Evolutionary conservation across 1,139 yeast genomes (phyloP).

Genomic region (Pichia sp.): DNA sequence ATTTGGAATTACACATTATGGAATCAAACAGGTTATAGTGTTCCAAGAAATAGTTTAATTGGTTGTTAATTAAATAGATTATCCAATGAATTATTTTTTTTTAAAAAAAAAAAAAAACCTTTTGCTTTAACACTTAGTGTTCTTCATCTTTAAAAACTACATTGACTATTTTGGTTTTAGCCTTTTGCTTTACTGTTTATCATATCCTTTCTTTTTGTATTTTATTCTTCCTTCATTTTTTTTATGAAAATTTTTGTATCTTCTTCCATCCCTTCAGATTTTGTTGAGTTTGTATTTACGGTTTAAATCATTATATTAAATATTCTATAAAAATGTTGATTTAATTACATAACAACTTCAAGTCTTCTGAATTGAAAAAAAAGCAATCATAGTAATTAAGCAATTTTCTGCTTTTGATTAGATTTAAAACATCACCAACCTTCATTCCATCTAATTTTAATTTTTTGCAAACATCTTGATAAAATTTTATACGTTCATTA

Average conservation of each 20-base stretch:
- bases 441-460: not conserved
- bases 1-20: conserved; percentile 42
- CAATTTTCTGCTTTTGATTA: not conserved
- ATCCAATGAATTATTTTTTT: not conserved
- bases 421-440: not conserved
- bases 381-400: not conserved
- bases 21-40: conserved; percentile 32
- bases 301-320: not conserved
- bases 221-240: not conserved
- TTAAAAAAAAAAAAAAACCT: not conserved
- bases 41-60: conserved; percentile 30
- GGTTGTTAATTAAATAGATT: conserved; percentile 17
- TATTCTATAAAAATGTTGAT: not conserved
- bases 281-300: not conserved
- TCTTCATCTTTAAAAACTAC: not conserved
- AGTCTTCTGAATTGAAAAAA: not conserved
- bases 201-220: not conserved
- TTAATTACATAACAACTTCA: not conserved
- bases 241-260: not conserved
- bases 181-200: not conserved
- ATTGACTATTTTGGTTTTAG: not conserved
- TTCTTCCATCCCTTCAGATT: not conserved
- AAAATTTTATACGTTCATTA: not conserved
- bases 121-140: not conserved
- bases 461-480: not conserved